phyloP scores from a whole-genome alignment of 768 basidiomycete genomes.

The Psilocybe azurescens region DNA sequence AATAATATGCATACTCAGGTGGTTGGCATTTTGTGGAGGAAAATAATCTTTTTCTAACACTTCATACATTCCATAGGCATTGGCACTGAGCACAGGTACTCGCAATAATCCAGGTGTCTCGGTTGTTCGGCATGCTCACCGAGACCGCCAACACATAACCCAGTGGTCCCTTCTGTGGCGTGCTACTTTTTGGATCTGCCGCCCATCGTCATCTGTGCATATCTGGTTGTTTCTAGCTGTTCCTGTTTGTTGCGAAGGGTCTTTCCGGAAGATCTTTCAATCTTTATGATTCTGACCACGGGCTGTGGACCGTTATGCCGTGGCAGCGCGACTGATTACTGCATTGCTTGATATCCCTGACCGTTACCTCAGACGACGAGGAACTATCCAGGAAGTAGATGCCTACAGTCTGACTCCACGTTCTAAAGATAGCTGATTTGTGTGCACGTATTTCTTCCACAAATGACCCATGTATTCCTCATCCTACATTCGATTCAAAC shows the following conservation, averaged over 20 bases:
- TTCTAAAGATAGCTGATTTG: background rate
- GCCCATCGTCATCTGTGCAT: background rate
- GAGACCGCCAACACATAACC: too few species aligned
- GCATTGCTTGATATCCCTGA: background rate
- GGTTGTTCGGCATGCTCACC: too few species aligned
- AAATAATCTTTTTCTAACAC: too few species aligned
- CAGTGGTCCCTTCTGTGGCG: background rate
- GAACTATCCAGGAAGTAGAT: background rate
- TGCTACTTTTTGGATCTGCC: background rate
- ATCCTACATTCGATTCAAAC: too few species aligned
- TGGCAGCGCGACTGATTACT: background rate
- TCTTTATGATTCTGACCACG: background rate
- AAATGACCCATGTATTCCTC: too few species aligned
- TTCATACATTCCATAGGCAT: too few species aligned
- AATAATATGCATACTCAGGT: too few species aligned
- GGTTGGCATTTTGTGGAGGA: too few species aligned
- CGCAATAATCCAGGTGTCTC: too few species aligned
- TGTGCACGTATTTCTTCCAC: background rate
- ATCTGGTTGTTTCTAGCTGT: background rate
- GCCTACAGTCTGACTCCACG: background rate
- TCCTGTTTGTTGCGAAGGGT: slow-evolving; percentile 1
- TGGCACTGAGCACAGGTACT: too few species aligned
- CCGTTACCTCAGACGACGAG: background rate
- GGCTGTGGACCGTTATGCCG: background rate
- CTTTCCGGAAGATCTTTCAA: background rate